phyloP scores from a whole-genome alignment of 2,329 filamentous ascomycete genomes.

The Cercospora beticola region DNA sequence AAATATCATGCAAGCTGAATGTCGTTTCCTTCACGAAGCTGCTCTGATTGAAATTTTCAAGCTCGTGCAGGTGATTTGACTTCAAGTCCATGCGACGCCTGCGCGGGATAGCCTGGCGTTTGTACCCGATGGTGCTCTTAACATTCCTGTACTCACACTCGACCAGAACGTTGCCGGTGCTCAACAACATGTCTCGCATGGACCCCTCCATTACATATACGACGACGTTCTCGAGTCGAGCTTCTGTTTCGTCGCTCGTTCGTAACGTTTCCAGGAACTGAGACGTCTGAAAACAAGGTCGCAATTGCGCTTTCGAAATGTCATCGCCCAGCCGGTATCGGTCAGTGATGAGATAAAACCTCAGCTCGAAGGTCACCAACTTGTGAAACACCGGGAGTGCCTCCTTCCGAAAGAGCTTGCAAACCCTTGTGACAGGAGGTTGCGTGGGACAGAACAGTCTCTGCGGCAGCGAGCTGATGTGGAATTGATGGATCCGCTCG shows the following conservation, averaged over 20 bases:
- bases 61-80: too few species aligned
- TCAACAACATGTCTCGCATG: neutral
- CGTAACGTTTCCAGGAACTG: neutral
- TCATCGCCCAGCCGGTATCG: neutral
- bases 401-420: conserved; percentile 9
- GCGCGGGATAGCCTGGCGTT: too few species aligned
- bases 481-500: conserved; percentile 5
- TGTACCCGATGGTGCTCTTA: too few species aligned
- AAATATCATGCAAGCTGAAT: neutral
- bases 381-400: conserved; percentile 10
- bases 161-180: neutral
- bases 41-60: too few species aligned
- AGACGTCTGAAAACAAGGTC: neutral
- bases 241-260: neutral
- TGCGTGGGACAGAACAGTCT: conserved; percentile 6
- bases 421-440: conserved; percentile 10
- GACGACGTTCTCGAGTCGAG: neutral
- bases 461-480: neutral
- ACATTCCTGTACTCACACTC: too few species aligned
- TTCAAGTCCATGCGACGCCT: too few species aligned
- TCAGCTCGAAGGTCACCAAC: neutral
- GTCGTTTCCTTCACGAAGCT: too few species aligned
- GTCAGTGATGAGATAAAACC: neutral
- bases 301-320: neutral
- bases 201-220: neutral